A percentile compares a stretch with the other conserved stretches of the same genome.
Conservation (phyloP, 768 basidiomycete genomes). For the Podaxis sp. region DNA sequence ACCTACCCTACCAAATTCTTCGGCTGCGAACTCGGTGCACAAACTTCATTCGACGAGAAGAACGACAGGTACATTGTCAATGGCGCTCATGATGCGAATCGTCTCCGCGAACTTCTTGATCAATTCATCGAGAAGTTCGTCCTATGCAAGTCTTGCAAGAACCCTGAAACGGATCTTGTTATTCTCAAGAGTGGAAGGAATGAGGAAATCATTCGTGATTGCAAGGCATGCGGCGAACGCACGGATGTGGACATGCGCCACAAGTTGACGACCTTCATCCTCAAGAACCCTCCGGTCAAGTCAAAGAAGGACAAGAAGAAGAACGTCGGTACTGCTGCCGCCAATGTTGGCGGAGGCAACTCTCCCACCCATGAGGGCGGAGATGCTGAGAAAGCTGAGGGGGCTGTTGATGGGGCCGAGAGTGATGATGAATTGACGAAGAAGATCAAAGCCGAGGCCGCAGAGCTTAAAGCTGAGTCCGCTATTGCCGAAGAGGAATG, state of each 20-base stretch:
- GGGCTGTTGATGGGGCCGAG: constrained; percentile 54
- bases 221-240: constrained; percentile 96
- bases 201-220: constrained; percentile 92
- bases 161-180: constrained; percentile 95
- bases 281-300: constrained; percentile 96
- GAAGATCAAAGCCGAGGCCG: constrained; percentile 91
- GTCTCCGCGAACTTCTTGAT: constrained; percentile 94
- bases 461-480: constrained; percentile 64
- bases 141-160: constrained; percentile 96
- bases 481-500: constrained; percentile 72
- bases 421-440: constrained; percentile 86
- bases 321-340: constrained; percentile 50
- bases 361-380: constrained; percentile 34
- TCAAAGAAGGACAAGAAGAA: constrained; percentile 71
- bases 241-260: constrained; percentile 94
- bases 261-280: constrained; percentile 92
- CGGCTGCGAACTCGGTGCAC: constrained; percentile 96
- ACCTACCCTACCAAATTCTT: constrained; percentile 99
- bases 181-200: constrained; percentile 77
- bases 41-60: constrained; percentile 94
- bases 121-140: constrained; percentile 98
- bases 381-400: constrained; percentile 33
- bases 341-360: constrained; percentile 42
- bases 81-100: constrained; percentile 88
- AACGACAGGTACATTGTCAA: constrained; percentile 99